Percentiles rank a stretch among this genome's conserved stretches.
Evolutionary conservation across 768 basidiomycete species (phyloP).

Genomic region (Gloeopeniophorella convolvens): DNA sequence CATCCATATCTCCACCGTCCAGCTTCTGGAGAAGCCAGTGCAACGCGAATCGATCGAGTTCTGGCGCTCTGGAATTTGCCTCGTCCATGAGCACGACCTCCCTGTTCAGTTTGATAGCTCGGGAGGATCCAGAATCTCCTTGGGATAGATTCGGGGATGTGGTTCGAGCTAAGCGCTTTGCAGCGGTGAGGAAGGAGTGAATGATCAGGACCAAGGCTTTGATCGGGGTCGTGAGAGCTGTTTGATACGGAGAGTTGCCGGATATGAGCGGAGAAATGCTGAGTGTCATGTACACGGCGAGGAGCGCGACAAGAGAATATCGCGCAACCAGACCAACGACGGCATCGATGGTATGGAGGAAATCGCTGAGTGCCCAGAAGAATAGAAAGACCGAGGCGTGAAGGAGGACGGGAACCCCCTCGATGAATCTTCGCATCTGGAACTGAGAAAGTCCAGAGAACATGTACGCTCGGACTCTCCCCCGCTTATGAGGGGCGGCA

Average conservation of each 20-base stretch:
- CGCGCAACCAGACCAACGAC: neutral
- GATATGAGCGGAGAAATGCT: constrained; percentile 5
- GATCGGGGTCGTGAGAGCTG: constrained; percentile 4
- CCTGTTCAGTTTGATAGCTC: neutral
- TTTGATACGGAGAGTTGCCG: constrained; percentile 8
- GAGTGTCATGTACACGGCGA: neutral
- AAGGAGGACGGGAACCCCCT: constrained; percentile 4
- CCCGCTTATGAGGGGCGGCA: neutral
- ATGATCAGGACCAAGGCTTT: neutral
- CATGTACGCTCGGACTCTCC: neutral
- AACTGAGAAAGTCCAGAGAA: neutral
- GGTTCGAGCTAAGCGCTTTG: neutral
- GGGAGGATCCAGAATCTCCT: neutral
- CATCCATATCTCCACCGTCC: neutral
- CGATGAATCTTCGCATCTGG: neutral
- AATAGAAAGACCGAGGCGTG: constrained; percentile 11
- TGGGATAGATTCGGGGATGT: neutral
- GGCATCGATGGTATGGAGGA: neutral
- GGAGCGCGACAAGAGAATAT: neutral
- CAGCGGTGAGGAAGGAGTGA: neutral
- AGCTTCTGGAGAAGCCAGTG: neutral
- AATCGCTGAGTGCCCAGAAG: constrained; percentile 2
- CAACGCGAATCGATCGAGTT: neutral
- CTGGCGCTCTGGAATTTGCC: neutral
- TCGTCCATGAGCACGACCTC: neutral